A percentile compares a stretch with the other conserved stretches of the same genome.
Evolutionary conservation across 805 yeast genomes (phyloP).

Genomic region (Metschnikowia anglica): DNA sequence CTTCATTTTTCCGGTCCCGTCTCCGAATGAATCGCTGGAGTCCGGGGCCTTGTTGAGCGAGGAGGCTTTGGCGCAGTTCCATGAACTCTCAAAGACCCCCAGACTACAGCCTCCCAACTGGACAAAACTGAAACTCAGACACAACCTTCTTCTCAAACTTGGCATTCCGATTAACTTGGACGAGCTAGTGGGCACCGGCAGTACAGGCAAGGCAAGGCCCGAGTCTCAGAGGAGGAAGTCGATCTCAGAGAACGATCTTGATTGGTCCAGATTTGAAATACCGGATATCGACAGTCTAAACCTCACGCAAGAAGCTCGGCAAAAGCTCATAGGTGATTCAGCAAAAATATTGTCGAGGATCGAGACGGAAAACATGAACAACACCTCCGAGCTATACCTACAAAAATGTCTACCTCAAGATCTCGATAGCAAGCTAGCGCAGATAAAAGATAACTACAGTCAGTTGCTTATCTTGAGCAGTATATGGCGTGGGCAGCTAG

Average conservation of each 20-base stretch:
- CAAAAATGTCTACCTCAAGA: conserved; percentile 21
- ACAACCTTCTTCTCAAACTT: conserved; percentile 59
- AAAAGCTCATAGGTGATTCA: conserved; percentile 27
- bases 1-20: conserved; percentile 11
- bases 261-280: conserved; percentile 36
- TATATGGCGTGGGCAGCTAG: conserved; percentile 53
- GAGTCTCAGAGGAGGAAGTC: conserved; percentile 23
- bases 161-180: conserved; percentile 76
- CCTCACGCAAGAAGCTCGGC: conserved; percentile 30
- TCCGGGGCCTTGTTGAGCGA: conserved; percentile 25
- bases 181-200: conserved; percentile 33
- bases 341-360: conserved; percentile 27
- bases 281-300: conserved; percentile 37
- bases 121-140: conserved; percentile 64
- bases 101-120: conserved; percentile 62
- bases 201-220: neutral
- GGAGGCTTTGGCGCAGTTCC: conserved; percentile 42
- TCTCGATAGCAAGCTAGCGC: conserved; percentile 39
- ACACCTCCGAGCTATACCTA: conserved; percentile 30
- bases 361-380: conserved; percentile 36
- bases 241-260: conserved; percentile 30
- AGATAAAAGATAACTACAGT: conserved; percentile 27
- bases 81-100: conserved; percentile 48
- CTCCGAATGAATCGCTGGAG: neutral
- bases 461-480: conserved; percentile 31